Base-by-base conservation (phyloP, 805 yeast genomes). In the Candida qinlingensis region DNA sequence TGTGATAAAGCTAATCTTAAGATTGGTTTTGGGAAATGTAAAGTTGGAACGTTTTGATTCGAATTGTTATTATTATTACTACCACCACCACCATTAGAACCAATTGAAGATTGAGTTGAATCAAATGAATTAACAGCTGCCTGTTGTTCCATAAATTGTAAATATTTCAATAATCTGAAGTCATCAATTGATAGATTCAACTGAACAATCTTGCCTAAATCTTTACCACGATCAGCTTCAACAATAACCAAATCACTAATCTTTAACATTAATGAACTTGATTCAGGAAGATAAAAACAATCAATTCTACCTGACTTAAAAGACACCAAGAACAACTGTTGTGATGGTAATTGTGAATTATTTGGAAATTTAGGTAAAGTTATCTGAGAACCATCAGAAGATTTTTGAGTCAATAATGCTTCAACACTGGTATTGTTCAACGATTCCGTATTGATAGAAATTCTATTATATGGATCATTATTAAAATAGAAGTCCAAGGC, bases 221-320 rank as follows among this genome's bases (percentile, higher is more conserved):
- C 95, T 57, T 82, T 82, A 29, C 95, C 95, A 52, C 94, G 73
- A 62, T 87, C 95, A 45, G 94, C 95, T 64, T 87, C 94, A 46
- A 86, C 85, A 31, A 86, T 79, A 7, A 86, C 87, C 61, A 87
- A 69, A 63, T 87, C 94, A 50, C 79, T 75, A 46, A 76, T 70
- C 56, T 74, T 76, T 54, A 85, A 69, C 36, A 64, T 65, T 47
- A 60, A 40, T 1, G 51, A 30, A 10, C 57, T 53, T 19, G 50
- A 47, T 11, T 55, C 60, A 28, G 88, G 81, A 25, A 83, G 66
- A 60, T 79, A 80, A 59, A 85, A 88, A 7, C 87, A 88, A 64
- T 89, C 96, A 47, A 83, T 68, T 39, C 97, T 72, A 7, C 89
- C 87, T 30, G 84, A 80, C 63, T 90, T 89, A 69, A 89, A 89